phyloP scores from a whole-genome alignment of 225 moss, liverwort and hornwort species.

The Bryoerythrophyllum caledonicum region DNA sequence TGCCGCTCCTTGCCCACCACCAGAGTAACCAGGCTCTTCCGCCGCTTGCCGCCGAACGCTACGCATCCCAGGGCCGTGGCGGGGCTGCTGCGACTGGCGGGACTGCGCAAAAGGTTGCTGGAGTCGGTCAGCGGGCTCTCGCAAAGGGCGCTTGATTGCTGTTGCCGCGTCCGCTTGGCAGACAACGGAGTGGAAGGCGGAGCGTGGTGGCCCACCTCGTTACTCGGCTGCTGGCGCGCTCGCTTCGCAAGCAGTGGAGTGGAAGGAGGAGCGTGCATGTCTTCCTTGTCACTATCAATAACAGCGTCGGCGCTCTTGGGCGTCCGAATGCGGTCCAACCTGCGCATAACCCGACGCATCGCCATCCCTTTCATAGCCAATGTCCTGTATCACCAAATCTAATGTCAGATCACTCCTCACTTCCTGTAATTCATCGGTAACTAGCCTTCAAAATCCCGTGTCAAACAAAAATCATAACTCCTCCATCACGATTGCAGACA shows the following conservation, averaged over 20 bases:
- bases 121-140: conserved; percentile 29
- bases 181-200: conserved; percentile 29
- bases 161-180: conserved; percentile 33
- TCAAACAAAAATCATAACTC: background rate
- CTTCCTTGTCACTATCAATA: conserved; percentile 22
- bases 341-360: conserved; percentile 49
- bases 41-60: conserved; percentile 44
- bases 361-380: conserved; percentile 29
- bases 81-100: background rate
- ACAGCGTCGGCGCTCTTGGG: background rate
- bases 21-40: conserved; percentile 59
- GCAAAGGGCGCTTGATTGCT: background rate
- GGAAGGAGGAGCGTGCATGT: conserved; percentile 22
- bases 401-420: background rate
- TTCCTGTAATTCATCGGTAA: no score
- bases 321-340: conserved; percentile 43
- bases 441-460: background rate
- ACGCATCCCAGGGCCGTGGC: conserved; percentile 34
- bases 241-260: conserved; percentile 48
- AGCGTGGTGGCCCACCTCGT: conserved; percentile 6
- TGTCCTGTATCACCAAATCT: background rate
- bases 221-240: conserved; percentile 22
- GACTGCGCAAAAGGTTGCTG: conserved; percentile 4
- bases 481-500: background rate
- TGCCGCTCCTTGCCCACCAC: conserved; percentile 64